Evolutionary conservation across 306 rosid species (phyloP), one percentile per base, ranked within the genome.

Genomic region (Delonix regia): DNA sequence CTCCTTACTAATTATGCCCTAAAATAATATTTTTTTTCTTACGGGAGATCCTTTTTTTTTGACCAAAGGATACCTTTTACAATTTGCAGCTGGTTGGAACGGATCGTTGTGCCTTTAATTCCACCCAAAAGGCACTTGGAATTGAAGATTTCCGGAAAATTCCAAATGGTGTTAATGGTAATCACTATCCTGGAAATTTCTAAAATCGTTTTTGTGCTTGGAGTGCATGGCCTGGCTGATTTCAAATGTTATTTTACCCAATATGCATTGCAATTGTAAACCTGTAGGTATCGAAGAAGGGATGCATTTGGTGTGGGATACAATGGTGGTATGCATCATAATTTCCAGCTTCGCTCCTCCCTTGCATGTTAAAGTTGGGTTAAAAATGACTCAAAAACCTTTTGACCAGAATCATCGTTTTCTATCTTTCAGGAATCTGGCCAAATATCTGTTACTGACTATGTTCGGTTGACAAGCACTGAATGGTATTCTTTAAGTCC

Each of bases 161-260:
- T 86, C 98, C 98, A 55, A 94, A 94, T 73, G 98, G 98, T 68
- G 92, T 94, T 67, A 90, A 92, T 88, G 98, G 98, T 94, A 92
- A 86, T 82, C 76, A 45, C 27, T n/a, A 47, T 28, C 76, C 59
- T 61, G 39, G 24, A 49, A 66, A 21, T 15, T 66, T 21, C 25
- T 38, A 1, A 12, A 2, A 41, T 19, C 1, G 14, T 51, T 21
- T 18, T 8, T n/a, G 10, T 6, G 38, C 13, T 5, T 22, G 3
- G 5, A 39, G 0, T 12, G 33, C 19, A 22, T 21, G 9, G 10
- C 70, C 36, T 68, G 18, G 77, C 51, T 81, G 71, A 76, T 78
- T 78, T 85, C 51, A 77, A 42, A 55, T 74, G 56, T 28, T 69
- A 49, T 73, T 73, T 76, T 59, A 56, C 61, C 38, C 59, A 75